These are phyloP conservation scores for Penicillium malachiteum DNA, from an alignment of 495 filamentous ascomycete genomes.

Conservation along the genomic window DNA sequence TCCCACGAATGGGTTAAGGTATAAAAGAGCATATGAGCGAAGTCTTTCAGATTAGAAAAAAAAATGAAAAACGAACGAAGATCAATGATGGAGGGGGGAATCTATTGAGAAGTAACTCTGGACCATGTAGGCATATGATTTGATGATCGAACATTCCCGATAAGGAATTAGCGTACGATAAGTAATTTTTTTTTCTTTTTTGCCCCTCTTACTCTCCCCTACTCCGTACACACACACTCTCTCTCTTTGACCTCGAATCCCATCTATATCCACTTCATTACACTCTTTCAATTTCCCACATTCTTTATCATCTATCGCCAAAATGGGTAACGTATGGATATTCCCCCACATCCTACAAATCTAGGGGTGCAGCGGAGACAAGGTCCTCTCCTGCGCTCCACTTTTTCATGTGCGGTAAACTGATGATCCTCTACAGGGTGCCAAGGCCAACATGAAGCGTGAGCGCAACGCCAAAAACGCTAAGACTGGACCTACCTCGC, in stretches of 20 bases:
- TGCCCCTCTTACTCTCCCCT: no score
- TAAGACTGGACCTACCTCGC: conserved; percentile 23
- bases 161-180: background rate
- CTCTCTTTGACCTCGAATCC: background rate
- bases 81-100: background rate
- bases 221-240: no score
- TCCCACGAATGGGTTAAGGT: background rate
- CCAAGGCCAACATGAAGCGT: conserved; percentile 29
- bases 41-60: background rate
- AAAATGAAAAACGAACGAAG: background rate
- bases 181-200: background rate
- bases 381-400: background rate
- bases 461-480: conserved; percentile 24
- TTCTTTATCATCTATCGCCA: background rate
- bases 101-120: background rate
- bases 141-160: background rate
- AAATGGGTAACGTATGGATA: conserved; percentile 24
- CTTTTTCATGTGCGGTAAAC: background rate
- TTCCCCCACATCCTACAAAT: background rate
- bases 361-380: no score
- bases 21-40: background rate
- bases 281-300: background rate
- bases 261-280: background rate
- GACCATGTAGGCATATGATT: background rate
- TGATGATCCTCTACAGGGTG: conserved; percentile 25